phyloP scores from a whole-genome alignment of 2,329 filamentous ascomycete species.

The Colletotrichum incanum region DNA sequence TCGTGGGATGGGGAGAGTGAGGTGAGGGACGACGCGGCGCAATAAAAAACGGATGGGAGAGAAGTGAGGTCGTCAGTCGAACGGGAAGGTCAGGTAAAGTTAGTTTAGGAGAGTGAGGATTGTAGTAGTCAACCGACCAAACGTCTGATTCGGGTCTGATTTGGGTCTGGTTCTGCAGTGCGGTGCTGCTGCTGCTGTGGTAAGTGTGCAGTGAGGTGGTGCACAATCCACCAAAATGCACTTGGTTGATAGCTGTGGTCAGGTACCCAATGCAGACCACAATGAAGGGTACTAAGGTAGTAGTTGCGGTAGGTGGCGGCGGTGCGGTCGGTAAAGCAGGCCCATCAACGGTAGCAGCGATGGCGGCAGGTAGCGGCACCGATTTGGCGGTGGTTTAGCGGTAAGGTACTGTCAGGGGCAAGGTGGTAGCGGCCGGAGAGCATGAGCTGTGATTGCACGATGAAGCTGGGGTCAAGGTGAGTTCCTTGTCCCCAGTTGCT shows the following conservation, averaged over 20 bases:
- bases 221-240: not conserved
- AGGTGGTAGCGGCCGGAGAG: not conserved
- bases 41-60: constrained; percentile 33
- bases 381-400: not conserved
- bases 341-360: not conserved
- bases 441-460: not conserved
- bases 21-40: constrained; percentile 27
- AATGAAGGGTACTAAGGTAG: not conserved
- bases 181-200: not conserved
- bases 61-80: constrained; percentile 15
- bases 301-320: not conserved
- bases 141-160: constrained; percentile 9
- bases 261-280: not conserved
- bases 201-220: constrained; percentile 1
- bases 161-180: constrained; percentile 16
- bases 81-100: constrained; percentile 13
- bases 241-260: not conserved
- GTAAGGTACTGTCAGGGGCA: not conserved
- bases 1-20: constrained; percentile 21
- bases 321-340: not conserved
- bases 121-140: constrained; percentile 9
- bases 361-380: not conserved
- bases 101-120: constrained; percentile 1
- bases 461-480: constrained; percentile 1
- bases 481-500: constrained; percentile 1